Evolutionary conservation across 257 asterid genomes (phyloP).

Genomic region (Solanum sitiens): DNA sequence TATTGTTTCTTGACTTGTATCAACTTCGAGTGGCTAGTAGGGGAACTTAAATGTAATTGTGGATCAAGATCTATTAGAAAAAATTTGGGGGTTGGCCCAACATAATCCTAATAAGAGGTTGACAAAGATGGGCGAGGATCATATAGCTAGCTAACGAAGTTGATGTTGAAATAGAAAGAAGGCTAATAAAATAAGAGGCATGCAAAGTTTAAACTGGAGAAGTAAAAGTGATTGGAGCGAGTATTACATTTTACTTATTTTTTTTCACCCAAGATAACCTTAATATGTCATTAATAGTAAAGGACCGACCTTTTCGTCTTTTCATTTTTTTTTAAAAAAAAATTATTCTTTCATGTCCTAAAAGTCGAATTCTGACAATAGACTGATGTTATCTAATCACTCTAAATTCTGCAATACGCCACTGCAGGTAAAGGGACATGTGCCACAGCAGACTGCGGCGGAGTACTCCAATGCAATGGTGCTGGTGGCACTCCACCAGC

Average conservation of each 20-base stretch:
- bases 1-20: not conserved
- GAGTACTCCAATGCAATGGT: slow-evolving; percentile 34
- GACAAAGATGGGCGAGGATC: not conserved
- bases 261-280: not conserved
- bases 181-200: not conserved
- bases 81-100: not conserved
- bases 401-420: not conserved
- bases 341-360: not conserved
- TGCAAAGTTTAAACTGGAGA: not conserved
- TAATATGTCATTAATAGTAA: not conserved
- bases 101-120: not conserved
- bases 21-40: not conserved
- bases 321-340: too few relatives aligned
- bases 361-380: not conserved
- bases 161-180: not conserved
- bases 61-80: not conserved
- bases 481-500: slow-evolving; percentile 56
- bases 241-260: not conserved
- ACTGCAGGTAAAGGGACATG: slow-evolving; percentile 27
- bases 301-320: not conserved
- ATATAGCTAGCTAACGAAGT: not conserved
- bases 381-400: not conserved
- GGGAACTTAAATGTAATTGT: not conserved
- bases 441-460: slow-evolving; percentile 53
- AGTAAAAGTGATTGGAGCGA: not conserved